Base-by-base conservation (phyloP, 1,284 basidiomycete species). In the Ustilago trichophora region DNA sequence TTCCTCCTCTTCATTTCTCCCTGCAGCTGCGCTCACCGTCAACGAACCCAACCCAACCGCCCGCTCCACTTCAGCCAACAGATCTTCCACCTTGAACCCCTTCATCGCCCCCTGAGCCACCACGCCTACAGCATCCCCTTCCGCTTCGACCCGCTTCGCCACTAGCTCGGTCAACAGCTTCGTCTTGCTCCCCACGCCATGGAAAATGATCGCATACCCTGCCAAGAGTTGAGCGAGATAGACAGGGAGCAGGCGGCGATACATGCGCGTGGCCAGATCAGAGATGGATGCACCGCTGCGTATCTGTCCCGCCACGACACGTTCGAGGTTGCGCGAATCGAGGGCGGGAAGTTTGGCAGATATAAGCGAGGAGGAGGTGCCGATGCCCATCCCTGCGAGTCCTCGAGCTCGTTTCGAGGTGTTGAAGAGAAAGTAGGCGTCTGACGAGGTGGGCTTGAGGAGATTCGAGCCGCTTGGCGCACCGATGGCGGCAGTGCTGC, bases 401-500 rank as follows among this genome's bases (percentile, higher is more conserved):
- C 62, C 57, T 7, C 68, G 49, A 0, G 63, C 54, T 1, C 53
- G 49, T 38, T 65, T 64, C 9, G 62, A 66, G 2, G 68, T 56
- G 54, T 71, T 71, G 58, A 66, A 62, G n/a, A 71, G 53, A 9
- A 71, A 71, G 57, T 57, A 71, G 19, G 68, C 68, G 35, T 71
- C 68, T 16, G 62, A 62, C 6, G 57, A 59, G 4, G 68, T 71
- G 3, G 68, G 68, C 29, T 54, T 66, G 34, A 71, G 45, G 18
- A 71, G 43, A 21, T 18, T 50, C 6, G 60, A 64, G 3, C 49
- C 38, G 19, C 37, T 54, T 0, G 40, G 33, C 15, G 47, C 53
- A 8, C 24, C 47, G 12, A 16, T 22, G 11, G 36, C n/a, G 26
- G 12, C 24, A 10, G 24, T 24, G 9, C 27, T 15, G 6, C 29